phyloP scores from a whole-genome alignment of 148 eudicot species.

The Chenopodium suecicum region DNA sequence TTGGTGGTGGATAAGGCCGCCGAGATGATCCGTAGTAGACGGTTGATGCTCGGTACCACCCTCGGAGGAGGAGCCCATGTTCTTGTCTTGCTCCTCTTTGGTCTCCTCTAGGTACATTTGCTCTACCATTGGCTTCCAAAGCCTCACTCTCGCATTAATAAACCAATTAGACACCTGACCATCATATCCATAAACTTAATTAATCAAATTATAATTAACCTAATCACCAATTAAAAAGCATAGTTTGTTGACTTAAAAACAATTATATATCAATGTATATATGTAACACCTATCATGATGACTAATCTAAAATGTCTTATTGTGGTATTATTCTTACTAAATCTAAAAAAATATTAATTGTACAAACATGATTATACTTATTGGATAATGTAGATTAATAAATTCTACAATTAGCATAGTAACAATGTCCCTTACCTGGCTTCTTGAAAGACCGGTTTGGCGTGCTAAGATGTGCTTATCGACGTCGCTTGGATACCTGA shows the following conservation, averaged over 20 bases:
- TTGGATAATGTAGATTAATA: not conserved
- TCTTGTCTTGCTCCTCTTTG: slow-evolving; percentile 49
- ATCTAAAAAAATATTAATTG: not conserved
- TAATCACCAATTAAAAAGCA: not conserved
- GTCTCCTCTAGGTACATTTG: slow-evolving; percentile 95
- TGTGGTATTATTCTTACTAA: not conserved
- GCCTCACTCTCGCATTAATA: slow-evolving; percentile 93
- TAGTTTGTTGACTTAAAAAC: not conserved
- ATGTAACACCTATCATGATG: not conserved
- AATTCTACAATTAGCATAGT: not conserved
- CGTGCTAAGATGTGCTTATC: slow-evolving; percentile 96
- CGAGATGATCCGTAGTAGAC: slow-evolving; percentile 25
- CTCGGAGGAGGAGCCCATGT: slow-evolving; percentile 40
- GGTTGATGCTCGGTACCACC: slow-evolving; percentile 20
- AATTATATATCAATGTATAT: not conserved
- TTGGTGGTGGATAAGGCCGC: slow-evolving; percentile 21
- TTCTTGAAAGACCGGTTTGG: slow-evolving; percentile 94
- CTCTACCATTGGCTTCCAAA: slow-evolving; percentile 99
- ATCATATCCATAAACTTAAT: not conserved
- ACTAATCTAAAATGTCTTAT: slow-evolving; percentile 5
- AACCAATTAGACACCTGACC: slow-evolving; percentile 98
- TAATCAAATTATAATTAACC: not conserved
- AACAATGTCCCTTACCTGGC: slow-evolving; percentile 60
- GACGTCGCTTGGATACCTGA: slow-evolving; percentile 97
- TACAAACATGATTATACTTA: not conserved